Evolutionary conservation across 805 yeast genomes (phyloP).

Genomic region (Barnettozyma sucrosica): DNA sequence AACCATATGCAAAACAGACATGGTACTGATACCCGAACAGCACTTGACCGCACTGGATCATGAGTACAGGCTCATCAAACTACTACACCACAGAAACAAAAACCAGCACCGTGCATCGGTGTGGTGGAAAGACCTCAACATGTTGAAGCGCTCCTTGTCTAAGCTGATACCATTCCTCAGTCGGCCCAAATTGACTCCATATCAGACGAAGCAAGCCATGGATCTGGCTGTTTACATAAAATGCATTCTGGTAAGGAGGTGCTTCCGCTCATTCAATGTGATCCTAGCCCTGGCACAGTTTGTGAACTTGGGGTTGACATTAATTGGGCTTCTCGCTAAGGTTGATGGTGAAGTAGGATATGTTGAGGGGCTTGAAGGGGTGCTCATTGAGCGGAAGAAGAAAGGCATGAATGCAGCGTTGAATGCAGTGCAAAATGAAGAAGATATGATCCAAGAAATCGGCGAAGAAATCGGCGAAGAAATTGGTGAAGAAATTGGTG

Average conservation of each 20-base stretch:
- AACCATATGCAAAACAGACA: neutral
- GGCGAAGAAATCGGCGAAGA: slow-evolving; percentile 26
- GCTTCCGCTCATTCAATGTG: slow-evolving; percentile 58
- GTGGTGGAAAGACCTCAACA: slow-evolving; percentile 74
- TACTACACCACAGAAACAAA: slow-evolving; percentile 62
- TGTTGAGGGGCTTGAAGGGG: slow-evolving; percentile 13
- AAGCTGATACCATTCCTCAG: slow-evolving; percentile 30
- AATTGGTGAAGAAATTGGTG: slow-evolving; percentile 25
- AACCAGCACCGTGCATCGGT: slow-evolving; percentile 68
- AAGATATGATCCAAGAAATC: neutral
- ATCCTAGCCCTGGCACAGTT: slow-evolving; percentile 74
- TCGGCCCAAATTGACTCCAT: neutral
- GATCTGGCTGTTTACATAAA: slow-evolving; percentile 1
- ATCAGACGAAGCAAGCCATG: slow-evolving; percentile 16
- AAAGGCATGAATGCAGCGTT: neutral
- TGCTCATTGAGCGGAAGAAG: neutral
- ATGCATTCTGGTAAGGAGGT: slow-evolving; percentile 35
- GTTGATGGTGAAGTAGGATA: slow-evolving; percentile 27
- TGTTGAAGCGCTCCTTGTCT: slow-evolving; percentile 52
- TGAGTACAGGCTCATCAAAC: slow-evolving; percentile 56
- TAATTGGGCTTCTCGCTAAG: slow-evolving; percentile 52
- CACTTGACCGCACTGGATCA: slow-evolving; percentile 23
- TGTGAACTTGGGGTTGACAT: slow-evolving; percentile 62
- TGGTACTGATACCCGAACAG: slow-evolving; percentile 5
- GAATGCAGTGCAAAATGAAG: neutral